Base-by-base conservation (phyloP, 257 asterid species). In the Mitragyna speciosa region DNA sequence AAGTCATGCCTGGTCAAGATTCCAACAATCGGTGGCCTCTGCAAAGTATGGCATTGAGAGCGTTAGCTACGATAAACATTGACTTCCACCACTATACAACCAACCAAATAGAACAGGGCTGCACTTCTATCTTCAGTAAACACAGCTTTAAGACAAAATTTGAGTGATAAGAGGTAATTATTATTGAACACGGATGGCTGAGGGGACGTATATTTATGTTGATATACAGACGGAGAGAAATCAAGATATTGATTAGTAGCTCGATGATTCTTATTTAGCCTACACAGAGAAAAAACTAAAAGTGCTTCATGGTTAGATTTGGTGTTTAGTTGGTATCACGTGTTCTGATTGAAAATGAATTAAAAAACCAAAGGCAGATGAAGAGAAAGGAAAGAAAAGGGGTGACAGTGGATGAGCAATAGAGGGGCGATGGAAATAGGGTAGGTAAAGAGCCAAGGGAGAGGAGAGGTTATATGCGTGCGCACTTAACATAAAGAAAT, bases 1-100 rank as follows among this genome's bases (percentile, higher is more conserved):
- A 82, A 82, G 77, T 82, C 85, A 61, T 82, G 85, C 85, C 85
- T 82, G 2, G 85, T 82, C 31, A 82, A 70, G 28, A 78, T 82
- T 58, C 85, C 85, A 68, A 82, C 85, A 20, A 82, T 68, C 0
- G 85, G 85, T 3, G 85, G 83, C 67, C 82, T 82, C 85, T 82
- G 85, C 83, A 82, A 54, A 45, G 61, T 39, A 72, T 26, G 17
- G 43, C 20, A 49, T 56, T n/a, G 47, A 67, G 67, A 22, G 56
- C 39, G 65, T 81, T 63, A 81, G 72, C 22, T 26, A 75, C 11
- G 28, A 68, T 36, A 24, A 66, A 39, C 45, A 66, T 66, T 15
- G 6, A 36, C 24, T 30, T 19, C 73, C 48, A 33, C 3, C 43
- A 14, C 2, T 28, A 65, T 28, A 12, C 20, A 26, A n/a, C 39